Base-by-base conservation (phyloP, 768 basidiomycete genomes). In the Leucosporidium yakuticum region DNA sequence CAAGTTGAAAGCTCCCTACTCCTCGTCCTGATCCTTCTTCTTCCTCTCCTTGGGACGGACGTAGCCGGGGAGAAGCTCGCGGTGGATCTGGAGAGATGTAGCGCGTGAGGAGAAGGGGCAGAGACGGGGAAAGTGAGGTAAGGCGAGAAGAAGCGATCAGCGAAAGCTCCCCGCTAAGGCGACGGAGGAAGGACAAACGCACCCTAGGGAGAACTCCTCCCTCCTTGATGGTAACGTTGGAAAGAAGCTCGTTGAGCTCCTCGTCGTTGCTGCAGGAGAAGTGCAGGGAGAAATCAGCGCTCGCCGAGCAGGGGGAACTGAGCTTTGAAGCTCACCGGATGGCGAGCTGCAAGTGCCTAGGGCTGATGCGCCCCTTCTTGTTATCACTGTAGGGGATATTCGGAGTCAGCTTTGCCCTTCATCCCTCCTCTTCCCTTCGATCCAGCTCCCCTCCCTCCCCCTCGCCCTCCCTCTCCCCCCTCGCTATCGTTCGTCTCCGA, bases 181-280 rank as follows among this genome's bases (percentile, higher is more conserved):
- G 15, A 58, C 32, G 29, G 0, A 12, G 6, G 3, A 23, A 21
- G 25, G 25, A 36, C 21, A 19, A 19, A 31, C 48, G 7, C 50
- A 51, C 31, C 17, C 11, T 15, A 14, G 87, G 87, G n/a, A 90
- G 86, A 54, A 88, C 87, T 82, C 89, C 89, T 79, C 90, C 90
- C 77, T 90, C 88, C n/a, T 87, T 88, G 81, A 92, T 90, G 77
- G 88, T 86, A 70, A 90, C 90, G 65, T 85, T 82, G 23, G 87
- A 88, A 61, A 91, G 84, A 69, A 91, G 86, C 74, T 84, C 88
- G 81, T 87, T 87, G 75, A 90, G 78, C 74, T 79, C 90, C 78
- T 91, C 90, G 69, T 91, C 90, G 78, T 92, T 91, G 39, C 55
- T 56, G 55, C 55, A 23, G 17, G 19, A 14, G 2, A 32, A 34